Evolutionary conservation across 768 basidiomycete species (phyloP), one percentile per base, ranked within the genome.

Genomic region (Lentinula edodes): DNA sequence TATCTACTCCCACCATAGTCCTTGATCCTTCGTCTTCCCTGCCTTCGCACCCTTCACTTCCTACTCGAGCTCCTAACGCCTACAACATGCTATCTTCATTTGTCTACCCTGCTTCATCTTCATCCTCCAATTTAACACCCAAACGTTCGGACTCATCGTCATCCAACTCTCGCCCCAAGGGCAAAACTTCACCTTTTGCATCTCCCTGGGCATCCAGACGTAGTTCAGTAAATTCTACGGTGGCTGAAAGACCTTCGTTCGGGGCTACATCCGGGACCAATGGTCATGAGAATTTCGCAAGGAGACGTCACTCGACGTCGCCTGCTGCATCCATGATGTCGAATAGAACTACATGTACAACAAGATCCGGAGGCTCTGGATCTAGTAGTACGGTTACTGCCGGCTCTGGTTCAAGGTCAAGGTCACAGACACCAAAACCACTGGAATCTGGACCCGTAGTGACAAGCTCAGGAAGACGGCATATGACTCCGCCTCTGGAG

Each of bases 61-160:
- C 72, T 1, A 80, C 80, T 57, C 78, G 79, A 6, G 70, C 79
- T 1, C 85, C 85, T 2, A 80, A 80, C 3, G 88, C 87, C 20
- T 85, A 85, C 66, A 80, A 80, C 66, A 80, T 87, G 75, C 80
- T 89, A 46, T 83, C 84, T 3, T 78, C 82, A 8, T 80, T 89
- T 62, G 81, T 82, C 28, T 8, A 72, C 53, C 72, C 71, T n/a
- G 67, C 73, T 20, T 66, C 61, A 15, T 70, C 75, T 20, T 3
- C 46, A 20, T 9, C 46, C 45, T 54, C 69, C 23, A 66, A 72
- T 5, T 18, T 36, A n/a, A 20, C n/a, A 1, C 6, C 23, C 13
- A 41, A 56, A 67, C 45, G 54, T 3, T 56, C 53, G 9, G 39
- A 39, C 35, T 68, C 61, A 13, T 18, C 64, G 15, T 57, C 53